Evolutionary conservation across 2,329 filamentous ascomycete genomes (phyloP), one percentile per base, ranked within the genome.

Genomic region (Myriosclerotinia duriaeana): DNA sequence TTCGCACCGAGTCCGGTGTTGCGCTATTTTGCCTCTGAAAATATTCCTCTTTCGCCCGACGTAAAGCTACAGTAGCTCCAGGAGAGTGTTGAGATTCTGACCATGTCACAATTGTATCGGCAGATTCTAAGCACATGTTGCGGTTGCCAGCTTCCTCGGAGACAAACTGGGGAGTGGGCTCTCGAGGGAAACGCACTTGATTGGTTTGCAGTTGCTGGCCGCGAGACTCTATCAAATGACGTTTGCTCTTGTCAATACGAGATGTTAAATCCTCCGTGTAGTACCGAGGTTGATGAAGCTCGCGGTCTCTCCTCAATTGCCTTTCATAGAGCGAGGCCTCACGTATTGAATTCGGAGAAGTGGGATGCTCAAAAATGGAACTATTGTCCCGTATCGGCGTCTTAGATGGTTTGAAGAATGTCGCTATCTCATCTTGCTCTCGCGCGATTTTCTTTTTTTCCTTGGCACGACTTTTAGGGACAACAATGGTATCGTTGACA

Each of bases 401-500:
- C 50, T 68, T 70, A 4, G 56, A 69, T 50, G 71, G 66, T 52
- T 69, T 71, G 62, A 76, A 76, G 55, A 74, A 76, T 15, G 65
- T 67, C 2, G 74, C 74, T 61, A 75, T 74, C 55, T 76, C 73
- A 22, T 75, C 69, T 54, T 68, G 69, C 30, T 48, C 66, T 67
- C 67, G 70, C 22, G 61, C 30, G 22, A 46, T 53, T 58, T 71
- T 73, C 22, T 63, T 63, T 48, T 67, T 71, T 38, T 74, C 72
- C 20, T 72, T 75, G 44, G 71, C 69, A n/a, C 70, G 70, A 42
- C 66, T 71, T 48, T 71, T 75, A 14, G 70, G 68, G 9, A 30
- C 20, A 44, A 56, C 76, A 50, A 74, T 74, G 62, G 75, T 68
- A 70, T 76, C 70, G 71, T 55, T 72, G 70, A 54, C 69, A 40